Evolutionary conservation across 176 grass and related monocot species (phyloP), one percentile per base, ranked within the genome.

Genomic region (Aegilops bicornis): DNA sequence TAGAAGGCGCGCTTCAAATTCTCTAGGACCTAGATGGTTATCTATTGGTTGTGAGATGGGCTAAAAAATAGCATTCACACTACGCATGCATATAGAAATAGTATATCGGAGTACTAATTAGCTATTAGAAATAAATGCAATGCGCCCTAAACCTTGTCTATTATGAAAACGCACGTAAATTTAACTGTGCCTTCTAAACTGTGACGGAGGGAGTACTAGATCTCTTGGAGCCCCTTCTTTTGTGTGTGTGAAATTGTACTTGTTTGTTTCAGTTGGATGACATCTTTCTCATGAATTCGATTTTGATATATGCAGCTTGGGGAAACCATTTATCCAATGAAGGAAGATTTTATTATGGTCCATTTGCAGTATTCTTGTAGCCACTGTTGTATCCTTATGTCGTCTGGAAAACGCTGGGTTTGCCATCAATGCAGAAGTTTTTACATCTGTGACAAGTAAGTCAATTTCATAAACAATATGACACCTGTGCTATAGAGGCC

Each of bases 311-410:
- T 76, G 68, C 89, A 99, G 97, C 94, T 99, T 80, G 92, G 94
- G 22, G 94, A 99, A 89, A 99, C 97, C 17, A 99, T 99, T 79
- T 86, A 83, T 83, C 94, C 97, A 43, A 99, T 99, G 97, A 99
- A 91, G 87, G 97, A 99, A 91, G 97, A 99, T 86, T 99, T 99
- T 84, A 97, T 99, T 73, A 99, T 99, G 97, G 97, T 99, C 43
- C 90, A 99, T 91, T 87, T 99, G 58, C 94, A 99, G 78, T 90
- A 99, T 91, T 71, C 92, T 58, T 99, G 97, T 78, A 87, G 88
- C 43, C 91, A 99, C 52, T 99, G 97, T 63, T 97, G 97, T 87
- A 83, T 83, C 23, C 94, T 96, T 76, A 95, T 99, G 97, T 94
- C 83, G 10, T 91, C 92, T 80, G 97, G 97, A 72, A 99, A 82